A percentile compares a stretch with the other conserved stretches of the same genome.
These are phyloP conservation scores for Maudiozyma pseudohumilis DNA, from an alignment of 805 yeast genomes.

Conservation along the genomic window DNA sequence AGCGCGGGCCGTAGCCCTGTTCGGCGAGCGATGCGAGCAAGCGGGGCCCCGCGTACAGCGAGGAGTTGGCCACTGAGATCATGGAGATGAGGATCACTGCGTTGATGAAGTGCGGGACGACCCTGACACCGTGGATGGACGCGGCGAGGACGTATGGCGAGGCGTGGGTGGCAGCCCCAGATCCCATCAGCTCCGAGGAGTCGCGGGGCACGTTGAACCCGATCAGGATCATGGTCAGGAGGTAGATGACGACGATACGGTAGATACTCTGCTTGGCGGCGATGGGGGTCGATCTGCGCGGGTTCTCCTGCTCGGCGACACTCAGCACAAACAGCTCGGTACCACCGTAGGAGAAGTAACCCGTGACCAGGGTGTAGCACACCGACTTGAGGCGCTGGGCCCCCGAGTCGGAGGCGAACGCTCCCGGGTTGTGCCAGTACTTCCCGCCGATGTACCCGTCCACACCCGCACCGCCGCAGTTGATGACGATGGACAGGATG, in stretches of 20 bases:
- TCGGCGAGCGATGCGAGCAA: constrained; percentile 57
- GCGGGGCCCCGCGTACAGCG: constrained; percentile 66
- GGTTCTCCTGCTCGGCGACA: constrained; percentile 55
- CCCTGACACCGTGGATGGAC: constrained; percentile 48
- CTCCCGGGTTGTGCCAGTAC: constrained; percentile 53
- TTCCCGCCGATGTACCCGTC: constrained; percentile 49
- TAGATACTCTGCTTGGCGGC: constrained; percentile 60
- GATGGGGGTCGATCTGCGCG: constrained; percentile 48
- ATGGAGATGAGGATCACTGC: constrained; percentile 66
- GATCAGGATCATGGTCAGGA: constrained; percentile 42
- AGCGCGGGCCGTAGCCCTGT: constrained; percentile 57
- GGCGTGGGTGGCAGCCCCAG: constrained; percentile 42
- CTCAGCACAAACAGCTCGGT: constrained; percentile 57
- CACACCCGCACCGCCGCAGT: constrained; percentile 49
- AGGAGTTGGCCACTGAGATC: constrained; percentile 66
- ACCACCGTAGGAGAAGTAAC: constrained; percentile 57
- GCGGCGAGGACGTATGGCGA: constrained; percentile 75
- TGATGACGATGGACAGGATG: constrained; percentile 43
- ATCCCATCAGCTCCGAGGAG: constrained; percentile 40
- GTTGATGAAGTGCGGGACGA: constrained; percentile 63
- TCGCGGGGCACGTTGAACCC: constrained; percentile 55
- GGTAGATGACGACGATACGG: constrained; percentile 51
- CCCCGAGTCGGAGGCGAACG: constrained; percentile 25
- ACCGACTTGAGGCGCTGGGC: constrained; percentile 46
- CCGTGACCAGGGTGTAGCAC: constrained; percentile 53